phyloP scores from a whole-genome alignment of 805 yeast species.

The Metschnikowia picachoensis region DNA sequence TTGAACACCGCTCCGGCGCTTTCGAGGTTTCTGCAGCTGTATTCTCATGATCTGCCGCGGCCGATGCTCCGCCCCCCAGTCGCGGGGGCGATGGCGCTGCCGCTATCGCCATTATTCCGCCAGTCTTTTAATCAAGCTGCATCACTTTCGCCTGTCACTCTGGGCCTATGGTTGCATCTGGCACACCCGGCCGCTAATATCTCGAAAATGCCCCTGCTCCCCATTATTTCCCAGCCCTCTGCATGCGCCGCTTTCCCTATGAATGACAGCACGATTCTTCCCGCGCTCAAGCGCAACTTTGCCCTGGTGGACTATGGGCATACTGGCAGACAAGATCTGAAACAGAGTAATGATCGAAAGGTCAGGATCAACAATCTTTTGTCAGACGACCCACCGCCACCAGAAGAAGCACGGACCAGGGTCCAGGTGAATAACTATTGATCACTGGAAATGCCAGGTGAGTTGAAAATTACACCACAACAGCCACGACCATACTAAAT shows the following conservation, averaged over 20 bases:
- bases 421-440: constrained; percentile 2
- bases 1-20: constrained; percentile 26
- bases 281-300: neutral
- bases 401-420: neutral
- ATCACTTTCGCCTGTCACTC: constrained; percentile 1
- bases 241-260: neutral
- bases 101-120: constrained; percentile 40
- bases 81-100: constrained; percentile 27
- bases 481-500: no score
- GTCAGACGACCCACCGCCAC: constrained; percentile 1
- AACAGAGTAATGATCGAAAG: neutral
- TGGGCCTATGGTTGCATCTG: constrained; percentile 5
- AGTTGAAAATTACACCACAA: no score
- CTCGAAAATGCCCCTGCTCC: neutral
- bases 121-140: constrained; percentile 28
- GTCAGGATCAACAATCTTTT: constrained; percentile 5
- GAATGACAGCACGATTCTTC: neutral
- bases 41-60: constrained; percentile 17
- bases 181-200: neutral
- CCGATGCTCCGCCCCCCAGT: constrained; percentile 5
- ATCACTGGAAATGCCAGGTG: neutral
- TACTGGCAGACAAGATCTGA: neutral
- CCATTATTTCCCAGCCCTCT: neutral
- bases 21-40: constrained; percentile 12
- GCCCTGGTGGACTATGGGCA: neutral